Conservation (phyloP, 192 early-diverging fungal species). For the Coemansia aciculifera region DNA sequence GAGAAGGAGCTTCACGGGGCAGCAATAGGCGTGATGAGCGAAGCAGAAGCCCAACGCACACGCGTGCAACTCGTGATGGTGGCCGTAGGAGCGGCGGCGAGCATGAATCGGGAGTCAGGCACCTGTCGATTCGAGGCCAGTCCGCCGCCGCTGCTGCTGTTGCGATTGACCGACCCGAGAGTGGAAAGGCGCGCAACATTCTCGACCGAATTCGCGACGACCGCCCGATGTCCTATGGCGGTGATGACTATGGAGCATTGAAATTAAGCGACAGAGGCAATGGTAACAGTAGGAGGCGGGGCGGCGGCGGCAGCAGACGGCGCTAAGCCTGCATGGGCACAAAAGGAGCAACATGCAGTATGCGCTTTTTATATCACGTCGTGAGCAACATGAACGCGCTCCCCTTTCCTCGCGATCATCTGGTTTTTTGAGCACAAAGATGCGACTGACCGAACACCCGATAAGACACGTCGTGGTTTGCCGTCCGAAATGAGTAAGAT, state of each 20-base stretch:
- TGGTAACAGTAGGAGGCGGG: conserved; percentile 12
- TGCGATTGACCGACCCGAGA: not conserved
- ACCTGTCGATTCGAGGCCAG: conserved; percentile 8
- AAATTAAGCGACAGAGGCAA: not conserved
- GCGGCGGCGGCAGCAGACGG: conserved; percentile 16
- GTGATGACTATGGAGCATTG: not conserved
- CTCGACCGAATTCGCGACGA: conserved; percentile 37
- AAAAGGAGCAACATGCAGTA: not conserved
- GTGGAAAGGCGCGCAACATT: conserved; percentile 22
- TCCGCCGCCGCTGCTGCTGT: conserved; percentile 10
- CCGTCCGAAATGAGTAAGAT: not conserved
- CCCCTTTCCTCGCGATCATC: not conserved
- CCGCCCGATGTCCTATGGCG: conserved; percentile 11
- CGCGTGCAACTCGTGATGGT: conserved; percentile 8
- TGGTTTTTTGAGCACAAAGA: not conserved
- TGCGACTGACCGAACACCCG: not conserved
- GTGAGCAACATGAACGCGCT: not conserved
- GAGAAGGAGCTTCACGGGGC: conserved; percentile 10
- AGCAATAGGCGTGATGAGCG: conserved; percentile 15
- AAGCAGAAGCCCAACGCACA: conserved; percentile 34
- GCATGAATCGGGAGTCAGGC: conserved; percentile 24
- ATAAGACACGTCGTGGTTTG: not conserved
- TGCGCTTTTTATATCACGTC: not conserved
- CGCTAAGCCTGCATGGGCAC: conserved; percentile 4
- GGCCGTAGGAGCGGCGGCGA: conserved; percentile 4